Percentiles rank a stretch among this genome's conserved stretches.
These are phyloP conservation scores for Coprinopsis strossmayeri DNA, from an alignment of 768 basidiomycete genomes.

Conservation along the genomic window DNA sequence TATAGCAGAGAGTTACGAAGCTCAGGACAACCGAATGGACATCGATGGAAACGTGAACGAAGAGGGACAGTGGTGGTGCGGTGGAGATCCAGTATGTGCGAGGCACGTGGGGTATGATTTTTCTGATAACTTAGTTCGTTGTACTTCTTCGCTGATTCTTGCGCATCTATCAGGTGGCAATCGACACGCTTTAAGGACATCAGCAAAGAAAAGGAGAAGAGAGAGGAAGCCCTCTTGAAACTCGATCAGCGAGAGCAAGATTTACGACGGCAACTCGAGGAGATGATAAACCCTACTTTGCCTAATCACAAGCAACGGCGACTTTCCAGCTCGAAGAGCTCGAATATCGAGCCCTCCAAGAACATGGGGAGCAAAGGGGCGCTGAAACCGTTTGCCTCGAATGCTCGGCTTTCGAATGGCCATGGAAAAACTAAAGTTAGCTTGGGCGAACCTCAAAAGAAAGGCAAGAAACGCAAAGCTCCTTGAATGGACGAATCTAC, in stretches of 20 bases:
- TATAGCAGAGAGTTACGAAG: conserved; percentile 67
- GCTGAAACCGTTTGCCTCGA: conserved; percentile 29
- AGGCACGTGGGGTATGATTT: conserved; percentile 64
- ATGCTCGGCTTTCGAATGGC: conserved; percentile 40
- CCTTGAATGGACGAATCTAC: too few species aligned
- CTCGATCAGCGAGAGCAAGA: conserved; percentile 74
- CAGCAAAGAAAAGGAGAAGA: conserved; percentile 68
- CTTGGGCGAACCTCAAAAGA: conserved; percentile 42
- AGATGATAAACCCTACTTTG: conserved; percentile 49
- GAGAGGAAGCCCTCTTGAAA: conserved; percentile 57
- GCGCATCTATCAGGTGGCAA: conserved; percentile 56
- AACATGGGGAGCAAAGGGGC: conserved; percentile 23
- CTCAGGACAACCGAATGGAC: conserved; percentile 22
- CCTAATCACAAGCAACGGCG: conserved; percentile 19
- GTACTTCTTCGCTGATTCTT: conserved; percentile 8
- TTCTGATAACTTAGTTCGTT: conserved; percentile 5
- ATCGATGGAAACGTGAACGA: conserved; percentile 30
- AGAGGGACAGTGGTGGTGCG: conserved; percentile 74
- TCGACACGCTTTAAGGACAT: conserved; percentile 67
- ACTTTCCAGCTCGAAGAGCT: not conserved
- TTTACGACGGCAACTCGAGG: conserved; percentile 71
- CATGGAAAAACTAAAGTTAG: conserved; percentile 31
- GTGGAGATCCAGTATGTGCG: conserved; percentile 66
- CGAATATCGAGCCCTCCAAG: too few species aligned
- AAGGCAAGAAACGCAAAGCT: conserved; percentile 51